Evolutionary conservation across 2,329 filamentous ascomycete genomes (phyloP).

Genomic region (Elsinoe perseae): DNA sequence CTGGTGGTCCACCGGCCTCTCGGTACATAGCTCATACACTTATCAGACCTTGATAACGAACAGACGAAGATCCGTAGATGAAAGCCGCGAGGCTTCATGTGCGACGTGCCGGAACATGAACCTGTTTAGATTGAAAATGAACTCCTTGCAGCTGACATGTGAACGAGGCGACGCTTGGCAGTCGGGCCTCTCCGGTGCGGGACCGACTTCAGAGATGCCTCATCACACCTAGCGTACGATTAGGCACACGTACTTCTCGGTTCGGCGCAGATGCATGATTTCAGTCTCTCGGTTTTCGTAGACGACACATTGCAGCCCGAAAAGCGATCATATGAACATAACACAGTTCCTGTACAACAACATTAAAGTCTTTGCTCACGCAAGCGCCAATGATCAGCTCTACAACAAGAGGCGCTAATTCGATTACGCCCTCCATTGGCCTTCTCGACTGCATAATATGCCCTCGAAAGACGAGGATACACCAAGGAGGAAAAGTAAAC

Average conservation of each 20-base stretch:
- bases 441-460: background rate
- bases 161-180: background rate
- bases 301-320: constrained; percentile 7
- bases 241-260: constrained; percentile 10
- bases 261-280: constrained; percentile 4
- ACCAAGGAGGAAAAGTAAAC: constrained; percentile 3
- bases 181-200: background rate
- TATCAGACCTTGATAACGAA: background rate
- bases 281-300: background rate
- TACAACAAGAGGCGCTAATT: constrained; percentile 4
- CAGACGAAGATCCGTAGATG: no score
- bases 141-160: background rate
- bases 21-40: background rate
- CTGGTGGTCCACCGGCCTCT: no score
- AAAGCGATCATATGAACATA: background rate
- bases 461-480: constrained; percentile 9
- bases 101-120: background rate
- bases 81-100: no score
- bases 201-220: constrained; percentile 5
- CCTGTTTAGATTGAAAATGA: background rate
- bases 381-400: constrained; percentile 2
- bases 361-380: background rate
- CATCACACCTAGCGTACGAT: constrained; percentile 11
- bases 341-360: background rate
- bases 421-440: background rate